Base-by-base conservation (phyloP, 345 rosid species). In the Eucalyptus paniculata region DNA sequence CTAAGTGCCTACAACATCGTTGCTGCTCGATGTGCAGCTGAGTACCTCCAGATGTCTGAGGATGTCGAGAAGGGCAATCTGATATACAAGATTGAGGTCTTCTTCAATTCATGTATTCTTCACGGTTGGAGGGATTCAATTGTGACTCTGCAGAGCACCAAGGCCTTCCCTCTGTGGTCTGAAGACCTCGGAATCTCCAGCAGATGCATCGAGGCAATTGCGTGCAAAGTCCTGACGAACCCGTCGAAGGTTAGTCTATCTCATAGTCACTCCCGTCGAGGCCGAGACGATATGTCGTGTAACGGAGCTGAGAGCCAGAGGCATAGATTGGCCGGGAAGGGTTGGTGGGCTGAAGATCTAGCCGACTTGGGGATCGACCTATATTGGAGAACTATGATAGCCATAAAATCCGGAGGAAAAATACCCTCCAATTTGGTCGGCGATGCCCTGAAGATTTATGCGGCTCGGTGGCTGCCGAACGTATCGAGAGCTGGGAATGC, bases 321-420 rank as follows among this genome's bases (percentile, higher is more conserved):
- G 92, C 92, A 60, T 88, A 95, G 92, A n/a, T 92, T 92, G 49
- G 58, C 91, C 23, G 89, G 89, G 72, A 96, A 92, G 89, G 97
- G 97, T 24, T 98, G 99, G 99, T 98, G 99, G 99, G 99, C 97
- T 85, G 98, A 98, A 90, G 99, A 98, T 90, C 93, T 98, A 50
- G 99, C 99, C 4, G 99, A 98, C 92, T 89, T 98, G 88, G 92
- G 98, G 50, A 95, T 98, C 53, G 98, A 97, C 92, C 93, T 97
- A 42, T 98, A 97, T 54, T 98, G 98, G 99, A 96, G 98, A 91
- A 94, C 95, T 54, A 95, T 97, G 98, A 92, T 96, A 80, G 98
- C 97, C 26, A 92, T 98, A 51, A 98, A 98, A 91, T 95, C 99
- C 15, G 96, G 97, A 44, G 97, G 97, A 26, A 96, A 92, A 90